These are phyloP conservation scores for Trichophyton schoenleinii DNA, from an alignment of 2,329 filamentous ascomycete genomes.

Conservation along the genomic window DNA sequence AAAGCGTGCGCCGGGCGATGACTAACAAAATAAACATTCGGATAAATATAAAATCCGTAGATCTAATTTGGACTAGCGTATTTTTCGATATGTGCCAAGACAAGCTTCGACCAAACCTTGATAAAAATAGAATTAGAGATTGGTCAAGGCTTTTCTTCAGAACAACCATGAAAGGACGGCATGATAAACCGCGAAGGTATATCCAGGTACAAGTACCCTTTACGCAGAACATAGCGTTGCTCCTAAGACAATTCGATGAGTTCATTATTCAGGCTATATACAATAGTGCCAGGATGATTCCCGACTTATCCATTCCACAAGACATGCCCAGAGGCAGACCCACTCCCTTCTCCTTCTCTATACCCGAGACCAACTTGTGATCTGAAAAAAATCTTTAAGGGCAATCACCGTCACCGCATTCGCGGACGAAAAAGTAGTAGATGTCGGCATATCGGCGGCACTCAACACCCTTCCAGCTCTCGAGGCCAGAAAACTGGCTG, in stretches of 20 bases:
- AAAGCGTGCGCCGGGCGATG: background rate
- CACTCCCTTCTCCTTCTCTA: background rate
- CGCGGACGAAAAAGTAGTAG: slow-evolving; percentile 9
- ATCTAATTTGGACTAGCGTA: background rate
- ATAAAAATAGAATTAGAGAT: background rate
- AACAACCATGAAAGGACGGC: background rate
- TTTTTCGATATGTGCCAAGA: background rate
- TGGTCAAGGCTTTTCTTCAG: background rate
- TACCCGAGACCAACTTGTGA: background rate
- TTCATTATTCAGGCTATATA: background rate
- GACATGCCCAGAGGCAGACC: background rate
- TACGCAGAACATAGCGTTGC: background rate
- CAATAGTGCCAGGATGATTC: background rate
- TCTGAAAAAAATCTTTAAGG: background rate
- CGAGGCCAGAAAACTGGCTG: slow-evolving; percentile 3
- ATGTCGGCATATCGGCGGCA: slow-evolving; percentile 9
- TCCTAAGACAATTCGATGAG: background rate
- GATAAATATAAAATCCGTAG: background rate
- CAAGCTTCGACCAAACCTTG: background rate
- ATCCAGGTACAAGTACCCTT: too few relatives aligned
- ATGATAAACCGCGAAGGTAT: too few relatives aligned
- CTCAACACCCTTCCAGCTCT: slow-evolving; percentile 1
- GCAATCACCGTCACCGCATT: slow-evolving; percentile 9
- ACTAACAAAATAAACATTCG: background rate
- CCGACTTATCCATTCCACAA: background rate